Conservation (phyloP, 2,329 filamentous ascomycete species). For the Pseudogymnoascus sp. region DNA sequence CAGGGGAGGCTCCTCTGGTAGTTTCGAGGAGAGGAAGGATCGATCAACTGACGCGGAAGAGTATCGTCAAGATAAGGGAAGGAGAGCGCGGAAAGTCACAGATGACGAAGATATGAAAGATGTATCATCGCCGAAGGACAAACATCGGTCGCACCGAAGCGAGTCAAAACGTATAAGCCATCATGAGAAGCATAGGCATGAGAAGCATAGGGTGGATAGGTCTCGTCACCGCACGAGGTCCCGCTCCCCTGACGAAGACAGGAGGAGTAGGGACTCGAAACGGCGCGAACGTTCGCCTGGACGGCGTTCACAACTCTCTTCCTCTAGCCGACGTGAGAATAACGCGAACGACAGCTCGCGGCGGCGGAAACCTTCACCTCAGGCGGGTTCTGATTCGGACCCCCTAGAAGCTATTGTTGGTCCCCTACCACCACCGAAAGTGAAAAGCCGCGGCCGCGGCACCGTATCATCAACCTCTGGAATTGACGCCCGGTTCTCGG, state of each 20-base stretch:
- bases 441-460: conserved; percentile 62
- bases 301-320: neutral
- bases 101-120: neutral
- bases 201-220: neutral
- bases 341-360: neutral
- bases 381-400: conserved; percentile 51
- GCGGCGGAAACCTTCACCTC: neutral
- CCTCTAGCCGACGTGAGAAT: neutral
- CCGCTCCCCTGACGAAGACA: neutral
- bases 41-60: neutral
- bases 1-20: neutral
- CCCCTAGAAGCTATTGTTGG: conserved; percentile 71
- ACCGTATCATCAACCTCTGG: conserved; percentile 52
- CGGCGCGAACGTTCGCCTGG: neutral
- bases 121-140: neutral
- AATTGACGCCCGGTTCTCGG: conserved; percentile 76
- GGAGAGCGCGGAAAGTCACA: neutral
- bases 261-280: neutral
- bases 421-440: conserved; percentile 51
- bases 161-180: neutral
- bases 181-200: neutral
- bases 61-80: neutral
- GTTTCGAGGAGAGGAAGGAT: neutral
- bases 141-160: neutral
- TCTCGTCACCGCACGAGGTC: neutral